Percentiles rank a stretch among this genome's conserved stretches.
Evolutionary conservation across 2,329 filamentous ascomycete species (phyloP).

Genomic region (Phaeosphaeria sp.): DNA sequence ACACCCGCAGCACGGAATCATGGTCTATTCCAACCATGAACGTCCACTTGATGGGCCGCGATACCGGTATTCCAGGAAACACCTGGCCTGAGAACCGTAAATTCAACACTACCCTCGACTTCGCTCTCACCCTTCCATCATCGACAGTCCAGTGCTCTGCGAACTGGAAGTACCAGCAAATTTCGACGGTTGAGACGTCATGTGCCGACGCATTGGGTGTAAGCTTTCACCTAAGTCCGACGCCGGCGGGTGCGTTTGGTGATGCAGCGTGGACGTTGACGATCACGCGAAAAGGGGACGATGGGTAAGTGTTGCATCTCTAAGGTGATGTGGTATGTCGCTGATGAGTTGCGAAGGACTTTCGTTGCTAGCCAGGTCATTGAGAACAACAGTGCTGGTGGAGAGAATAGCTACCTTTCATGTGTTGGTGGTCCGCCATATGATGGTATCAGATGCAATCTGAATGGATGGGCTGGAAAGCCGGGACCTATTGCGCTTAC

Average conservation of each 20-base stretch:
- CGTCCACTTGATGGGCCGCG: slow-evolving; percentile 1
- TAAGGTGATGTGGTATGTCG: neutral
- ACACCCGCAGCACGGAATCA: neutral
- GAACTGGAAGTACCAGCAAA: slow-evolving; percentile 2
- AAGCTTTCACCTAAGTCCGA: neutral
- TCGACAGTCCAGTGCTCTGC: neutral
- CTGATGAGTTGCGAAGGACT: neutral
- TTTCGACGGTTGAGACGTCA: neutral
- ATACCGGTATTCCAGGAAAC: slow-evolving; percentile 1
- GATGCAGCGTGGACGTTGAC: slow-evolving; percentile 2
- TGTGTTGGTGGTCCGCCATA: neutral
- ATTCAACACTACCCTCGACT: slow-evolving; percentile 3
- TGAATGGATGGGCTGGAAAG: slow-evolving; percentile 1
- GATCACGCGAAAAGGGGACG: neutral
- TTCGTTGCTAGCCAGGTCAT: neutral
- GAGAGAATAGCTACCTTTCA: neutral
- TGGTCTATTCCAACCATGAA: slow-evolving; percentile 1
- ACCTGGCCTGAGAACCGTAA: neutral
- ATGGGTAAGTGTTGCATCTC: neutral
- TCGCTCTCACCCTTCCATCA: neutral
- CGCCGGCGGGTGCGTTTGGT: neutral
- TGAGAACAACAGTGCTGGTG: neutral
- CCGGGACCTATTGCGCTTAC: neutral
- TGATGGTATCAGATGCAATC: slow-evolving; percentile 1
- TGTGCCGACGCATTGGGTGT: neutral